These are phyloP conservation scores for Fomitopsis betulina DNA, from an alignment of 1,284 basidiomycete genomes.

Conservation along the genomic window DNA sequence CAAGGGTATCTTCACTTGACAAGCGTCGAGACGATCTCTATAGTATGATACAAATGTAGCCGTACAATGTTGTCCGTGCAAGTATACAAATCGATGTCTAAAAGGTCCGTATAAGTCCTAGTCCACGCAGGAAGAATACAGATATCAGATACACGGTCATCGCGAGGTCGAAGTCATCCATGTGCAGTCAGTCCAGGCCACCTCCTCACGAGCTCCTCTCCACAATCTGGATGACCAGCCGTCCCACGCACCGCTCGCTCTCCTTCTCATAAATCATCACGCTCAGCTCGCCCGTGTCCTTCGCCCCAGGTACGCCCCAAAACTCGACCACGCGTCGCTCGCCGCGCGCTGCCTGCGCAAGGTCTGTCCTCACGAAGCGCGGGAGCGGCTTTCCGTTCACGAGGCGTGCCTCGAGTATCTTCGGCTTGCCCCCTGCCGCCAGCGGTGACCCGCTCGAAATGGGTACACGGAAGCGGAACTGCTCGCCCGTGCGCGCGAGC, in stretches of 20 bases:
- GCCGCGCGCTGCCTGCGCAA: constrained; percentile 28
- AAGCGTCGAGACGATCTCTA: too few species aligned
- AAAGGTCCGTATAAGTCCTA: too few species aligned
- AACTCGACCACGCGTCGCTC: constrained; percentile 45
- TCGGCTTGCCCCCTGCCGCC: constrained; percentile 7
- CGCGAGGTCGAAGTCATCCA: neutral
- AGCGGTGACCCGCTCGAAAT: constrained; percentile 20
- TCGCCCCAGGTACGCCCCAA: constrained; percentile 45
- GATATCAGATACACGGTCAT: neutral
- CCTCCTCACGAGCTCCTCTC: constrained; percentile 29
- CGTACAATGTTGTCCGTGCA: neutral
- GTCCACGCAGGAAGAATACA: neutral
- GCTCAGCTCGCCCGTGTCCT: constrained; percentile 51
- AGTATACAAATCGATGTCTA: constrained; percentile 3
- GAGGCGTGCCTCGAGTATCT: constrained; percentile 41
- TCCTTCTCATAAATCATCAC: constrained; percentile 52
- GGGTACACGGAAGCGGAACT: constrained; percentile 55
- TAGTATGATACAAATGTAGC: neutral
- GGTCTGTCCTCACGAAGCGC: constrained; percentile 50
- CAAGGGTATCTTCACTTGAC: too few species aligned
- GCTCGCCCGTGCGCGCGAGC: constrained; percentile 53
- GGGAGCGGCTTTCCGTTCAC: constrained; percentile 53
- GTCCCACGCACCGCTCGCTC: constrained; percentile 47
- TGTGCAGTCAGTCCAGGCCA: too few species aligned
- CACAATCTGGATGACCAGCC: constrained; percentile 56